Conservation (phyloP, 2,329 filamentous ascomycete species). For the Penicillium sp. region DNA sequence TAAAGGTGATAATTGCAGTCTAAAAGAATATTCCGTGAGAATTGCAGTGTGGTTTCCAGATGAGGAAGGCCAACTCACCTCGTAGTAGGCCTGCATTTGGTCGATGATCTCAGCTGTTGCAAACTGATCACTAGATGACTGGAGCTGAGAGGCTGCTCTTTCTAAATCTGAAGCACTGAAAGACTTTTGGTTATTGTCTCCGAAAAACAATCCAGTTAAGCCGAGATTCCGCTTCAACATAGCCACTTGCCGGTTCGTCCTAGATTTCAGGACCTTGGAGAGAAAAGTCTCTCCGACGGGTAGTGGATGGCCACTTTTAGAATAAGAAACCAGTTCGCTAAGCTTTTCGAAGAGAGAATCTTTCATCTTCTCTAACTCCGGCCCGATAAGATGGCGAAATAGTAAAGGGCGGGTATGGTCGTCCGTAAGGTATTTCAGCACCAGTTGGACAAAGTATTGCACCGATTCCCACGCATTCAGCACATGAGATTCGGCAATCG, state of each 20-base stretch:
- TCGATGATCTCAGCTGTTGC: constrained; percentile 36
- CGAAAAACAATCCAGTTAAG: background rate
- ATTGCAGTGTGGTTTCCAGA: background rate
- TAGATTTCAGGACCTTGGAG: background rate
- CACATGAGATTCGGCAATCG: constrained; percentile 24
- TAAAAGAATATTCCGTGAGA: background rate
- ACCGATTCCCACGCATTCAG: constrained; percentile 3
- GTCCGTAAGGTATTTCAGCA: background rate
- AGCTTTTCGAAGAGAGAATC: background rate
- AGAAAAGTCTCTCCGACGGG: background rate
- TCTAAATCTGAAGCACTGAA: background rate
- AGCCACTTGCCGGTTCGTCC: background rate
- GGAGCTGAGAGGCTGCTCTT: background rate
- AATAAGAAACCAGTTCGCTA: background rate
- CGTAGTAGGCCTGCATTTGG: constrained; percentile 47
- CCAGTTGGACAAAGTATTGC: background rate
- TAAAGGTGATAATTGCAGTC: constrained; percentile 44
- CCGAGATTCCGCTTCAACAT: background rate
- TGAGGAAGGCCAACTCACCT: constrained; percentile 21
- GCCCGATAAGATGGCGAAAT: background rate
- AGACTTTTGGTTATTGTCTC: no score
- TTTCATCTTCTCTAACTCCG: background rate
- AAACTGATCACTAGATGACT: background rate
- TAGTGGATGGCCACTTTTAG: background rate
- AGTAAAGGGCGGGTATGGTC: background rate